Conservation (phyloP, 163 green algal species). For the Dunaliella salina region DNA sequence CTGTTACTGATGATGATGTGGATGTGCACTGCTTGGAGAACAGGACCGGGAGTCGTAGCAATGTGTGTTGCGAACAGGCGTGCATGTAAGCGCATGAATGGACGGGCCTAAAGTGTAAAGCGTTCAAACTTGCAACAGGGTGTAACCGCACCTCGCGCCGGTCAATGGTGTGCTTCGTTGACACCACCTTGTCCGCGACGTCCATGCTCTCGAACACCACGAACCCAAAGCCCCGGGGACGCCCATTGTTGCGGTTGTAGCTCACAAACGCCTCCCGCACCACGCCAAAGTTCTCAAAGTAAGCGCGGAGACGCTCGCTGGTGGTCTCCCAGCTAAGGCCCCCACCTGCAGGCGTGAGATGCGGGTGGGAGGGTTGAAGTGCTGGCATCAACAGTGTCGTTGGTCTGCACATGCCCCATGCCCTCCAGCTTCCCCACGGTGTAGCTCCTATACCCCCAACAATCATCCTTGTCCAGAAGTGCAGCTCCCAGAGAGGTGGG, state of each 20-base stretch:
- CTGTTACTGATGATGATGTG: background rate
- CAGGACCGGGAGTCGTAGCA: background rate
- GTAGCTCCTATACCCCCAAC: too few species aligned
- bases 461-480: too few species aligned
- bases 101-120: too few species aligned
- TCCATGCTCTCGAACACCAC: conserved; percentile 83
- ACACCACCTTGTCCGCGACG: conserved; percentile 82
- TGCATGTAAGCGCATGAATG: too few species aligned
- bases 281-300: conserved; percentile 84
- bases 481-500: too few species aligned
- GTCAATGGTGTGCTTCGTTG: conserved; percentile 91
- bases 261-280: conserved; percentile 82
- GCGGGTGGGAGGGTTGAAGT: too few species aligned
- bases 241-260: conserved; percentile 79
- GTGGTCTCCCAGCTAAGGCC: conserved; percentile 89
- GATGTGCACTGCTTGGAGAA: background rate
- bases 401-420: too few species aligned
- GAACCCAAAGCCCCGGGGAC: conserved; percentile 86
- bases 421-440: too few species aligned
- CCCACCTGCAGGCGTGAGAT: conserved; percentile 33
- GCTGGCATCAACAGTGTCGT: too few species aligned
- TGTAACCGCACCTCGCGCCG: conserved; percentile 65
- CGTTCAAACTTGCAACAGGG: background rate
- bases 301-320: conserved; percentile 72
- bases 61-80: too few species aligned